Base-by-base conservation (phyloP, 2,329 filamentous ascomycete species). In the Venturia oleaginea region DNA sequence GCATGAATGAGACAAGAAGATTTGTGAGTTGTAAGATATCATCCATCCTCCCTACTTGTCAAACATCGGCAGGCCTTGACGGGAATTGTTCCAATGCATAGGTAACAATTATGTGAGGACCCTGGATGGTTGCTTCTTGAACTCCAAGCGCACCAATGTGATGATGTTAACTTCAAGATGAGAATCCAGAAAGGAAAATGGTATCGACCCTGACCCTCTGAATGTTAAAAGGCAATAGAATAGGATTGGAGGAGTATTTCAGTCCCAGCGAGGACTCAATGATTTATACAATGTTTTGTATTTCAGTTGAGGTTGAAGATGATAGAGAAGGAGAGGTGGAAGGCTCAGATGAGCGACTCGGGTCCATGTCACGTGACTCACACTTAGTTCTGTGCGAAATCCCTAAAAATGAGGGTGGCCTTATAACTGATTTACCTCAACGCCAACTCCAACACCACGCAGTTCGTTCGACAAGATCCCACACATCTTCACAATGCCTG, bases 391-490 rank as follows among this genome's bases (percentile, higher is more conserved):
- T 24, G 46, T 51, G 46, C 24, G 46, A 51, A 51, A 51, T 51
- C n/a, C 22, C 22, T 22, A 22, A 51, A 51, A 51, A 51, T 51
- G 46, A 10, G 6, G 10, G 46, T 7, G 22, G 38, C 2, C 38
- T 5, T 22, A 27, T 15, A 27, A 15, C 22, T 2, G 10, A 34
- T 15, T 15, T 54, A n/a, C 48, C 48, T 7, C 27, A 57, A 32
- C 51, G 51, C 42, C 60, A 37, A 37, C 60, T 37, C 40, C 40
- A 37, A 62, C 60, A 62, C 22, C 40, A 62, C 24, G 37, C 17
- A 51, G n/a, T 62, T 51, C 59, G 59, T 40, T 60, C 59, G 24
- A 60, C n/a, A 60, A 37, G 55, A 59, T 34, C 55, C 55, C 37
- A 27, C 40, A 60, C 24, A 60, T 37, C n/a, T 43, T 27, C 59